These are phyloP conservation scores for Cystobasidium slooffiae DNA, from an alignment of 1,284 basidiomycete genomes.

Conservation along the genomic window DNA sequence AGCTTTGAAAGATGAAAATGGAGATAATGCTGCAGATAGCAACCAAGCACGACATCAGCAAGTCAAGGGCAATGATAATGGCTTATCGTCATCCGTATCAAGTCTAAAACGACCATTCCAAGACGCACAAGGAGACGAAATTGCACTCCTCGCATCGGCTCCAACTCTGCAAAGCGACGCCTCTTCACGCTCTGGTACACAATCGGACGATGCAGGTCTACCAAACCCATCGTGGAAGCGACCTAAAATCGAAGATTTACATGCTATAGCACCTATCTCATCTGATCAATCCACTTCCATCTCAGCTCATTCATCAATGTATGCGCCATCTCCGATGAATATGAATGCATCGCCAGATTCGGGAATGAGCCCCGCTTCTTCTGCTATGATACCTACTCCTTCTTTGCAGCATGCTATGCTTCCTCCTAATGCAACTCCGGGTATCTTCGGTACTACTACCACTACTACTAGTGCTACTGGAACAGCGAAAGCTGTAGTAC, in stretches of 20 bases:
- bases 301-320: conserved; percentile 8
- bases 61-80: conserved; percentile 1
- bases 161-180: conserved; percentile 5
- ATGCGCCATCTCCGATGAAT: conserved; percentile 26
- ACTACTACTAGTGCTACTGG: neutral
- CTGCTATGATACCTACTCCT: conserved; percentile 34
- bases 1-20: neutral
- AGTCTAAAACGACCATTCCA: conserved; percentile 34
- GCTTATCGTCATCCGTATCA: conserved; percentile 10
- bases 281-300: conserved; percentile 4
- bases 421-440: conserved; percentile 7
- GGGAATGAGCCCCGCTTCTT: conserved; percentile 32
- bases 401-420: conserved; percentile 28
- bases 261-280: neutral
- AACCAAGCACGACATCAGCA: neutral
- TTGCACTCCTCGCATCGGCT: neutral
- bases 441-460: neutral
- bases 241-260: conserved; percentile 18
- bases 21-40: neutral
- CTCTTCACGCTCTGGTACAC: neutral
- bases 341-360: conserved; percentile 39
- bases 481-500: conserved; percentile 9
- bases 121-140: conserved; percentile 4
- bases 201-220: neutral
- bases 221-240: conserved; percentile 35